These are phyloP conservation scores for Euclidium syriacum DNA, from an alignment of 345 rosid genomes.

Conservation along the genomic window DNA sequence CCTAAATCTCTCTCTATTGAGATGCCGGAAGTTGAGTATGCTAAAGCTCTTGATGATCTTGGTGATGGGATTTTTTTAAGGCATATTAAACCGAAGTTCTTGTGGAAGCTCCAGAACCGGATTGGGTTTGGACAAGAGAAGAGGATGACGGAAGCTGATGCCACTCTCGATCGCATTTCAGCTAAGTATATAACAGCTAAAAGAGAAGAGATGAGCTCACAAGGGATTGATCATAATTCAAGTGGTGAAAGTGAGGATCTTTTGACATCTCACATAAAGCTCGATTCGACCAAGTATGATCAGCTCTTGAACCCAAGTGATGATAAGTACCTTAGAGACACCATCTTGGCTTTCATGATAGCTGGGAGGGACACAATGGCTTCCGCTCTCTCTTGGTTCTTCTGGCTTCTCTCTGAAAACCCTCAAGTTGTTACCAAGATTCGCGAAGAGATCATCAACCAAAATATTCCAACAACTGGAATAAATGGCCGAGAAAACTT, in stretches of 20 bases:
- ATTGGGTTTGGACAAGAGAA: slow-evolving; percentile 37
- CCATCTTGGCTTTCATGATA: slow-evolving; percentile 34
- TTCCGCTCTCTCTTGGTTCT: slow-evolving; percentile 41
- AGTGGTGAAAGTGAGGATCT: slow-evolving; percentile 27
- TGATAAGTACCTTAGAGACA: slow-evolving; percentile 45
- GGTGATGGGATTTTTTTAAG: slow-evolving; percentile 21
- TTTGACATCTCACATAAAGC: slow-evolving; percentile 32
- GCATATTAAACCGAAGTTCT: slow-evolving; percentile 16
- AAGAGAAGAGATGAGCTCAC: slow-evolving; percentile 26
- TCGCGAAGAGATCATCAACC: slow-evolving; percentile 35
- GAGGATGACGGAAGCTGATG: slow-evolving; percentile 27
- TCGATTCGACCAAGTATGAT: background rate
- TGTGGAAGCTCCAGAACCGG: slow-evolving; percentile 36
- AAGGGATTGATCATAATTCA: background rate
- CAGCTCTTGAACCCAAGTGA: slow-evolving; percentile 14
- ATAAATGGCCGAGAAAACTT: background rate
- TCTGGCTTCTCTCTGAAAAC: slow-evolving; percentile 38
- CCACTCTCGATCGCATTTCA: slow-evolving; percentile 5
- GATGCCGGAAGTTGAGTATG: slow-evolving; percentile 19
- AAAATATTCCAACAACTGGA: background rate
- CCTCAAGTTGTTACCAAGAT: slow-evolving; percentile 35
- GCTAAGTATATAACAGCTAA: slow-evolving; percentile 20
- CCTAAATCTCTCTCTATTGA: slow-evolving; percentile 35
- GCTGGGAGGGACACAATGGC: slow-evolving; percentile 44
- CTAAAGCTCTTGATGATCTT: slow-evolving; percentile 33